Conservation (phyloP, 2,329 filamentous ascomycete species). For the Venturia nashicola region DNA sequence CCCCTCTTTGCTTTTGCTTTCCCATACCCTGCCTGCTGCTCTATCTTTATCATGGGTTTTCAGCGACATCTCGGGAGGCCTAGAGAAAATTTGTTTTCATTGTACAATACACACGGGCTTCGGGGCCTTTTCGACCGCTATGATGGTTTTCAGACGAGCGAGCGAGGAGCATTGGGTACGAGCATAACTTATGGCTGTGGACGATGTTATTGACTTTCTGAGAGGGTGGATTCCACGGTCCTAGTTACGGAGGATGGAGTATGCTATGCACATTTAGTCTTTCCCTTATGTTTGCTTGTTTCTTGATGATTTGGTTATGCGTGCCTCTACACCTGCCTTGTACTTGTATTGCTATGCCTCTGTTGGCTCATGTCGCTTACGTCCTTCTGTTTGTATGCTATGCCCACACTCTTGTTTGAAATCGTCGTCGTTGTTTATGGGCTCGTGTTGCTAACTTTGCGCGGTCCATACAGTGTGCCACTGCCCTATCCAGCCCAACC, state of each 20-base stretch:
- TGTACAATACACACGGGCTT: slow-evolving; percentile 5
- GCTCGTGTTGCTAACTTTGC: not conserved
- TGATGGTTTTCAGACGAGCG: not conserved
- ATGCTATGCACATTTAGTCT: slow-evolving; percentile 1
- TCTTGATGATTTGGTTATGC: not conserved
- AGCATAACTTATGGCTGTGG: not conserved
- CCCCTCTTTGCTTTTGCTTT: slow-evolving; percentile 4
- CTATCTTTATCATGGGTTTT: slow-evolving; percentile 2
- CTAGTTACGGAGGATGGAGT: not conserved
- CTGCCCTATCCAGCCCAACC: not conserved
- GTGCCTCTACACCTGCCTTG: not conserved
- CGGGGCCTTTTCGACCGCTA: slow-evolving; percentile 1
- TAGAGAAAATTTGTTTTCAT: slow-evolving; percentile 10
- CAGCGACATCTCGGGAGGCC: slow-evolving; percentile 7
- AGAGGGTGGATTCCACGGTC: not conserved
- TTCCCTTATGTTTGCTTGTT: slow-evolving; percentile 1
- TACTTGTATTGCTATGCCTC: slow-evolving; percentile 1
- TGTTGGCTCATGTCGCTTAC: not conserved
- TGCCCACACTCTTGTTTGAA: not conserved
- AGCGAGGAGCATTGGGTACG: slow-evolving; percentile 4
- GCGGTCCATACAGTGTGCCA: not conserved
- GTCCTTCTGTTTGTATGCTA: not conserved
- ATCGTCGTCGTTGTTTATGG: not conserved
- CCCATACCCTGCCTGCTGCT: slow-evolving; percentile 6
- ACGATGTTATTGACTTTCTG: not conserved